Percentiles rank a stretch among this genome's conserved stretches.
These are phyloP conservation scores for Metschnikowia similis DNA, from an alignment of 805 yeast species.

Conservation along the genomic window DNA sequence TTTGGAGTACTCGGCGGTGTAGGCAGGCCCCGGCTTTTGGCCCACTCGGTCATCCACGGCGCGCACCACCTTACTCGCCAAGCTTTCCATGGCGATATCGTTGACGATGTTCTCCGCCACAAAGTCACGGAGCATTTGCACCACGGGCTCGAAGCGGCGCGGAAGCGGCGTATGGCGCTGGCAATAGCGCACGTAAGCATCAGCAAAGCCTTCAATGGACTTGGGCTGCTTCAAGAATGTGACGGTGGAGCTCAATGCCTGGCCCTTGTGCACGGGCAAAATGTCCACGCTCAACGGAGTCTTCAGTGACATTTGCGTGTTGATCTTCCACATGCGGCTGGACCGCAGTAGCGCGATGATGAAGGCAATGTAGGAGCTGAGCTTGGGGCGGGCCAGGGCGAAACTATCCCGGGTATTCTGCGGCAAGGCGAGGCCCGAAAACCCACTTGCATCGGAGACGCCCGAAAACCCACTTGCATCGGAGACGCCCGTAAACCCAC, in stretches of 20 bases:
- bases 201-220: constrained; percentile 20
- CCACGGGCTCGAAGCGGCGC: constrained; percentile 28
- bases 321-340: constrained; percentile 19
- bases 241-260: constrained; percentile 13
- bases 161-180: constrained; percentile 8
- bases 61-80: constrained; percentile 35
- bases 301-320: constrained; percentile 22
- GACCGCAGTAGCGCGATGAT: constrained; percentile 11
- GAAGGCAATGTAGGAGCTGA: constrained; percentile 15
- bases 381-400: constrained; percentile 3
- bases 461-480: background rate
- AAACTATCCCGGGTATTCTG: background rate
- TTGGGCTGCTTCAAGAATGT: constrained; percentile 18
- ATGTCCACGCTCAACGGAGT: constrained; percentile 33
- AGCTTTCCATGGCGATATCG: constrained; percentile 44
- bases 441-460: background rate
- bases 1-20: constrained; percentile 44
- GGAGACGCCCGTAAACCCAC: background rate
- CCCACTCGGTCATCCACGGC: constrained; percentile 19
- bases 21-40: background rate
- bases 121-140: constrained; percentile 50
- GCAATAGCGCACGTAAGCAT: constrained; percentile 13
- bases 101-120: constrained; percentile 50
- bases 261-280: constrained; percentile 23
- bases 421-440: constrained; percentile 5